A percentile compares a stretch with the other conserved stretches of the same genome.
Conservation (phyloP, 164 flowering plant genomes). For the Liquidambar formosana region DNA sequence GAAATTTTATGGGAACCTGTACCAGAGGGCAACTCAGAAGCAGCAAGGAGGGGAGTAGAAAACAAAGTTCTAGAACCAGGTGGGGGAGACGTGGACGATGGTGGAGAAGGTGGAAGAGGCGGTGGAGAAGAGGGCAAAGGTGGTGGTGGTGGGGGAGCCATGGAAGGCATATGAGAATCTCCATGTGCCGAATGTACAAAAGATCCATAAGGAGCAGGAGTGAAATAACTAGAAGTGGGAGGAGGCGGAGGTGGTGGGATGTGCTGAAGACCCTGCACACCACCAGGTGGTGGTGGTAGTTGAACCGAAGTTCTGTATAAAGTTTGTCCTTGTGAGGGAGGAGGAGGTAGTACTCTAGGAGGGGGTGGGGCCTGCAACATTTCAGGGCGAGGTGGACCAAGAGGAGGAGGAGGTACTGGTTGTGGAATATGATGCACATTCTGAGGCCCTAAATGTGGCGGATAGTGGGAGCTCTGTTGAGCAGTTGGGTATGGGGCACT, state of each 20-base stretch:
- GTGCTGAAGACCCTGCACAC: constrained; percentile 28
- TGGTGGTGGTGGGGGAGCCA: constrained; percentile 29
- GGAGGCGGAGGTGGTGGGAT: constrained; percentile 26
- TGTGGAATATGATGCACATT: constrained; percentile 24
- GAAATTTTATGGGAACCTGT: constrained; percentile 4
- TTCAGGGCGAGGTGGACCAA: constrained; percentile 22
- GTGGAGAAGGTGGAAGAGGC: constrained; percentile 33
- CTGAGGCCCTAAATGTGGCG: constrained; percentile 26
- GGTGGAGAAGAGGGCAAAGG: constrained; percentile 28
- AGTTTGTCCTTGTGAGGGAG: constrained; percentile 41
- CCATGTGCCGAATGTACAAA: constrained; percentile 13
- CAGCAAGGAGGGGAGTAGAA: constrained; percentile 11
- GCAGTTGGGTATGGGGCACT: constrained; percentile 22
- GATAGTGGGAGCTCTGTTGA: constrained; percentile 32
- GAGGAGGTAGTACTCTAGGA: constrained; percentile 42
- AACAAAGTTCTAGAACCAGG: constrained; percentile 10
- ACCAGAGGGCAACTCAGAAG: constrained; percentile 10
- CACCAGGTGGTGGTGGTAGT: constrained; percentile 23
- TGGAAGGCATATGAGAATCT: constrained; percentile 22
- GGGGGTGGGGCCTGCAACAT: constrained; percentile 23
- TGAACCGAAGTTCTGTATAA: constrained; percentile 25
- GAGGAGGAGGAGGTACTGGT: constrained; percentile 16
- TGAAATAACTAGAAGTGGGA: constrained; percentile 24
- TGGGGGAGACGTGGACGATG: constrained; percentile 18
- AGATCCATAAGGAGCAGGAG: constrained; percentile 28